These are phyloP conservation scores for Coniferiporia weirii DNA, from an alignment of 1,284 basidiomycete species.

Conservation along the genomic window DNA sequence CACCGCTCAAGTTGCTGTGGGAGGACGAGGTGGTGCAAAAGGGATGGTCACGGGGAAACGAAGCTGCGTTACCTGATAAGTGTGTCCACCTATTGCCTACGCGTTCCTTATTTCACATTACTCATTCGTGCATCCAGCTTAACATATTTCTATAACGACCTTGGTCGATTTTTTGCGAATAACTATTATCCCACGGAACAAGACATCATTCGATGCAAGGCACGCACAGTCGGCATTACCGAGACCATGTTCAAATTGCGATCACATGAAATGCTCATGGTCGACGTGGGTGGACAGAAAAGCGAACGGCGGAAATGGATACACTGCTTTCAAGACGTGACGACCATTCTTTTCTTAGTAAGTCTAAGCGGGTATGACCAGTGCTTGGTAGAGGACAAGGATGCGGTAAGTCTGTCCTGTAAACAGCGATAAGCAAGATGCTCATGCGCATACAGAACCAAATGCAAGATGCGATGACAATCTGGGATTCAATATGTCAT, in stretches of 20 bases:
- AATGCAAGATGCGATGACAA: conserved; percentile 95
- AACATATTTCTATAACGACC: conserved; percentile 69
- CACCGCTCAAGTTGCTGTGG: conserved; percentile 75
- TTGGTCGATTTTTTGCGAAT: conserved; percentile 76
- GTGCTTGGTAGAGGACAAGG: conserved; percentile 89
- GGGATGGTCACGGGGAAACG: conserved; percentile 73
- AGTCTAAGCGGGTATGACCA: conserved; percentile 89
- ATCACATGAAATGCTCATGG: conserved; percentile 79
- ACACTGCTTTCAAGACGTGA: conserved; percentile 82
- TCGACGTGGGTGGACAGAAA: conserved; percentile 89
- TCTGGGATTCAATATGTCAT: conserved; percentile 93
- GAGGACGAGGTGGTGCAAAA: conserved; percentile 68
- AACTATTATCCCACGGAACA: conserved; percentile 72
- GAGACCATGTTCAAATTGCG: conserved; percentile 80
- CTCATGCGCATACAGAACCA: conserved; percentile 55
- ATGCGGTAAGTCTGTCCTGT: conserved; percentile 55
- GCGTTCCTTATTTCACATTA: neutral
- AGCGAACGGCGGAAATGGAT: conserved; percentile 89
- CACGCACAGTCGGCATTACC: conserved; percentile 91
- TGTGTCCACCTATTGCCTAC: conserved; percentile 38
- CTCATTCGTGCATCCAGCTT: conserved; percentile 25
- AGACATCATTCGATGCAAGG: conserved; percentile 82
- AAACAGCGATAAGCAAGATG: neutral
- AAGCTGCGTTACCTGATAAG: conserved; percentile 89
- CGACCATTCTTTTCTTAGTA: conserved; percentile 83